phyloP scores from a whole-genome alignment of 768 basidiomycete genomes.

The Lentinus tigrinus region DNA sequence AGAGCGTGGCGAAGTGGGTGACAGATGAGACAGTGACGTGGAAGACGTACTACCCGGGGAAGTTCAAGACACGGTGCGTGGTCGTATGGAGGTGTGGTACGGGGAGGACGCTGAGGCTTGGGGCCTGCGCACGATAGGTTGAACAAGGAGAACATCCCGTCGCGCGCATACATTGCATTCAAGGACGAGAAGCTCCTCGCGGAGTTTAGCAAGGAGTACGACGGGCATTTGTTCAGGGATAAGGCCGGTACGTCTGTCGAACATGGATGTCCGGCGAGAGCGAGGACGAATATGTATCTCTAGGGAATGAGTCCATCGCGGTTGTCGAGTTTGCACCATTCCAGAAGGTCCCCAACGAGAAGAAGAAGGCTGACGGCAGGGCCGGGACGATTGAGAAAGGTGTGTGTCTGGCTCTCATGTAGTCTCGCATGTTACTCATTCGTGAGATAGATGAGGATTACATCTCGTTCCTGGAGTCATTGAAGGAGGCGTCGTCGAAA shows the following conservation, averaged over 20 bases:
- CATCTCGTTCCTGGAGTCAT: constrained; percentile 73
- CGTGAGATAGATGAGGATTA: constrained; percentile 71
- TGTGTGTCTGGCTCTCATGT: constrained; percentile 27
- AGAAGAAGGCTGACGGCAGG: constrained; percentile 78
- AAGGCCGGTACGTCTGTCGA: constrained; percentile 67
- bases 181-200: constrained; percentile 70
- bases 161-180: constrained; percentile 92
- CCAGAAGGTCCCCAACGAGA: constrained; percentile 75
- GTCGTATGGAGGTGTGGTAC: too few relatives aligned
- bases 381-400: constrained; percentile 91
- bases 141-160: constrained; percentile 82
- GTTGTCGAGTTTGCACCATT: constrained; percentile 94
- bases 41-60: constrained; percentile 68
- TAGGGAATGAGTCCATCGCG: constrained; percentile 86
- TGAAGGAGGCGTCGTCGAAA: constrained; percentile 51
- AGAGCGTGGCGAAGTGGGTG: constrained; percentile 84
- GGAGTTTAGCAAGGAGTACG: constrained; percentile 78
- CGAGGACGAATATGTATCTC: not conserved
- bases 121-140: constrained; percentile 45
- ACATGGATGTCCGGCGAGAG: not conserved
- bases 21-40: constrained; percentile 67
- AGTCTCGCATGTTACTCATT: not conserved
- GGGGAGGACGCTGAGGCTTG: not conserved
- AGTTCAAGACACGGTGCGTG: constrained; percentile 65
- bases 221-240: constrained; percentile 90